Evolutionary conservation across 768 basidiomycete genomes (phyloP), one percentile per base, ranked within the genome.

Genomic region (Paxillus involutus): DNA sequence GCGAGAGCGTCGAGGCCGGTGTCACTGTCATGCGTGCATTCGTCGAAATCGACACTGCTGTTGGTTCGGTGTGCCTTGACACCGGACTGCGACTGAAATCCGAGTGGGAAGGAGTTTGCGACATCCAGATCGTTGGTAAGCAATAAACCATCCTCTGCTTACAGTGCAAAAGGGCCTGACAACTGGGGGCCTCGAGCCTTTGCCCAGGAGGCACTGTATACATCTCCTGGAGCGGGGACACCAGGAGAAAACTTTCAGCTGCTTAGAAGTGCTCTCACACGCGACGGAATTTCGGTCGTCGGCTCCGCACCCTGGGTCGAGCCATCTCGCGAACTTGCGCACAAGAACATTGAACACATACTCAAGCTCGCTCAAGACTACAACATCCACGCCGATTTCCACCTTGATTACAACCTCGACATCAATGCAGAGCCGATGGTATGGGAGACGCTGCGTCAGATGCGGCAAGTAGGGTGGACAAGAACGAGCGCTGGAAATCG

Each of bases 231-330:
- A 13, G 67, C 73, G 54, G 59, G 58, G 11, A 61, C 63, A 37
- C 75, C 78, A 36, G 78, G 79, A 7, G 59, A 62, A 24, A 84
- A 85, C 61, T 77, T 74, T 53, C 55, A 56, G 16, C 71, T 83
- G 43, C 73, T 87, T 6, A 64, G 63, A 30, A 59, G 70, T 41
- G 83, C 81, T n/a, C 65, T 74, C 9, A 51, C 59, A 26, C 66
- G 66, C 24, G 64, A 65, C 6, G 76, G 73, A 7, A 74, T 86
- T 19, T 71, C 74, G 32, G 83, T 78, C 24, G 67, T 87, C 39
- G 84, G 85, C 30, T 88, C 84, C 36, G 84, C 84, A 26, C 84
- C 83, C 0, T 86, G 85, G 68, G 81, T 85, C 30, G 85, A 88
- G 61, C 77, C 75, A 41, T 78, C 74, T 13, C 52, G 63, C 33